Conservation (phyloP, 106 monocot genomes). For the Xerophyta viscosa region DNA sequence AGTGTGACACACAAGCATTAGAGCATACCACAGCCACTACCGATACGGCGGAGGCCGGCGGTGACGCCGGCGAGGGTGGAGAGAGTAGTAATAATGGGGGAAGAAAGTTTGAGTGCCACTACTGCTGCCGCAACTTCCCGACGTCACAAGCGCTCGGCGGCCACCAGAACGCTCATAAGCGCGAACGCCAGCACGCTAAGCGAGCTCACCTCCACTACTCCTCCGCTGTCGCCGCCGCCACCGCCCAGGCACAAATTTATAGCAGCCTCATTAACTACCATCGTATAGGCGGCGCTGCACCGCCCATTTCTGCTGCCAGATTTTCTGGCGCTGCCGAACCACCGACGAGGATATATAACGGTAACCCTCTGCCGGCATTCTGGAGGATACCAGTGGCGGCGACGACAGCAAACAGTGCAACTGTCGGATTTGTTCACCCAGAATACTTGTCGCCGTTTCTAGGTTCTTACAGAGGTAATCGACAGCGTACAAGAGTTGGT, state of each 20-base stretch:
- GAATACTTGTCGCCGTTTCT: no score
- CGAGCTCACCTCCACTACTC: slow-evolving; percentile 32
- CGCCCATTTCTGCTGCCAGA: slow-evolving; percentile 11
- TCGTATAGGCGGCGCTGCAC: not conserved
- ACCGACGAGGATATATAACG: no score
- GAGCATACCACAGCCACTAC: not conserved
- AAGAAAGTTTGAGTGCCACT: slow-evolving; percentile 82
- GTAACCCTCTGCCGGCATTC: no score
- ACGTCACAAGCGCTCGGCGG: slow-evolving; percentile 78
- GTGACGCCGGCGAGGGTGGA: slow-evolving; percentile 2
- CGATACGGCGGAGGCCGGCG: not conserved
- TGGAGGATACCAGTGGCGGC: no score
- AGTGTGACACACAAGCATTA: not conserved
- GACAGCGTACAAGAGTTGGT: no score
- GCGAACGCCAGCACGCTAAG: slow-evolving; percentile 65
- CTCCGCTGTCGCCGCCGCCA: slow-evolving; percentile 2
- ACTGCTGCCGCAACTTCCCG: slow-evolving; percentile 66
- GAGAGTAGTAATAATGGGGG: no score
- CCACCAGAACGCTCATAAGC: slow-evolving; percentile 84
- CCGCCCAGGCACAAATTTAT: slow-evolving; percentile 2
- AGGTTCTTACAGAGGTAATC: no score
- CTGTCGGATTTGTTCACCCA: no score
- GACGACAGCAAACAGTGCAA: no score
- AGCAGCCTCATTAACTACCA: slow-evolving; percentile 17
- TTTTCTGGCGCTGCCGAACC: not conserved